Base-by-base conservation (phyloP, 805 yeast genomes). In the Aciculoconidium aculeatum region DNA sequence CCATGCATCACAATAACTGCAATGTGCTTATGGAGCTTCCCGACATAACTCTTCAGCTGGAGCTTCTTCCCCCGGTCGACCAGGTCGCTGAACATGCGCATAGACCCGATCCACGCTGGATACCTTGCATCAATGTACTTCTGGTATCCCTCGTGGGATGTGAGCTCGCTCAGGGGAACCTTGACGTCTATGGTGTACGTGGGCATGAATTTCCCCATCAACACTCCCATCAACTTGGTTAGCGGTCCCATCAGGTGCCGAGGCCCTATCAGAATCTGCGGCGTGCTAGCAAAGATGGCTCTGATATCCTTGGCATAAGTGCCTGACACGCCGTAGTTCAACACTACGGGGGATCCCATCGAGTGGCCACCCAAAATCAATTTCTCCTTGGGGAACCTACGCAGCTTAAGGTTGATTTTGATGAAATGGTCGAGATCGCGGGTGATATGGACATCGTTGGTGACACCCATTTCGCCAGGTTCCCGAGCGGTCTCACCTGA, bases 311-410 rank as follows among this genome's bases (percentile, higher is more conserved):
- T 63, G 26, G 54, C 62, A 43, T 65, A 54, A 34, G 59, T 67
- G 2, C 88, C 88, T 18, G 49, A 45, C 20, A 72, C 62, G 3
- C 72, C 75, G 48, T 81, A 80, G 49, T 76, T 78, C 32, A 81
- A 55, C 0, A 58, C 59, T 27, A 82, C 73, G 0, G 80, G 87
- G 14, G 90, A 88, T 28, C 94, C 94, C 88, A 82, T 80, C 6
- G 87, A 80, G 39, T 77, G 85, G 1, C 88, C 86, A 45, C 70
- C 58, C 24, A 82, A 44, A 41, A 60, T 67, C 16, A 80, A 41
- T 35, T 69, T 70, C 27, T 58, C 61, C 3, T 33, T 21, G 5
- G 49, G 23, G 30, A 42, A 49, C 8, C 30, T 28, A 21, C 51
- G 35, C 14, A 60, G 58, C n/a, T 65, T 62, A 11, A 65, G 42